These are phyloP conservation scores for Cercospora sp. DNA, from an alignment of 2,329 filamentous ascomycete genomes.

Conservation along the genomic window DNA sequence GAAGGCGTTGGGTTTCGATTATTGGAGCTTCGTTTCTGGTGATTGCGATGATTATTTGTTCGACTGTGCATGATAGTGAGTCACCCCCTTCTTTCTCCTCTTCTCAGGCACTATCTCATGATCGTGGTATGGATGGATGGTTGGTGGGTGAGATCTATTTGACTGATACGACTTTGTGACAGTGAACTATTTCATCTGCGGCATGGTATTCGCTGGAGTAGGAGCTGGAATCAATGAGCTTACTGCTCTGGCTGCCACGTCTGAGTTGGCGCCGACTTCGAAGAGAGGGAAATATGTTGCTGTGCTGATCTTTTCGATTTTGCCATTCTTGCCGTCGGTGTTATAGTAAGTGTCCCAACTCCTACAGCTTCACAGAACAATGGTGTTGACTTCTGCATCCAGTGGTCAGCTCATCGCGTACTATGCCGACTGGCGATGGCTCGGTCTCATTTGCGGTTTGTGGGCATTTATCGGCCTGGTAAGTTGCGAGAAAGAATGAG, in stretches of 20 bases:
- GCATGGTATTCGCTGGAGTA: slow-evolving; percentile 61
- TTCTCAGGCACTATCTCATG: too few species aligned
- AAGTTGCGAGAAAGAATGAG: neutral
- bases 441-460: slow-evolving; percentile 55
- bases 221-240: slow-evolving; percentile 69
- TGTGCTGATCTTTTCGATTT: slow-evolving; percentile 60
- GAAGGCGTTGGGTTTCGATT: slow-evolving; percentile 61
- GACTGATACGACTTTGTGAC: neutral
- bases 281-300: slow-evolving; percentile 66
- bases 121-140: too few species aligned
- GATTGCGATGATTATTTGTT: slow-evolving; percentile 61
- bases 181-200: slow-evolving; percentile 56
- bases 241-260: slow-evolving; percentile 66
- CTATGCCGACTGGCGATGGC: slow-evolving; percentile 55
- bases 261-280: slow-evolving; percentile 65
- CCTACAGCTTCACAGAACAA: neutral
- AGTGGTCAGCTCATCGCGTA: slow-evolving; percentile 57
- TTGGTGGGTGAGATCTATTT: too few species aligned
- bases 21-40: slow-evolving; percentile 56
- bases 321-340: slow-evolving; percentile 63
- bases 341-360: slow-evolving; percentile 44
- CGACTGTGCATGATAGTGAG: slow-evolving; percentile 60
- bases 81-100: neutral
- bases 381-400: neutral
- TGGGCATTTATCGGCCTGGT: slow-evolving; percentile 55